These are phyloP conservation scores for Bretschneidera sinensis DNA, from an alignment of 345 rosid species.

Conservation along the genomic window DNA sequence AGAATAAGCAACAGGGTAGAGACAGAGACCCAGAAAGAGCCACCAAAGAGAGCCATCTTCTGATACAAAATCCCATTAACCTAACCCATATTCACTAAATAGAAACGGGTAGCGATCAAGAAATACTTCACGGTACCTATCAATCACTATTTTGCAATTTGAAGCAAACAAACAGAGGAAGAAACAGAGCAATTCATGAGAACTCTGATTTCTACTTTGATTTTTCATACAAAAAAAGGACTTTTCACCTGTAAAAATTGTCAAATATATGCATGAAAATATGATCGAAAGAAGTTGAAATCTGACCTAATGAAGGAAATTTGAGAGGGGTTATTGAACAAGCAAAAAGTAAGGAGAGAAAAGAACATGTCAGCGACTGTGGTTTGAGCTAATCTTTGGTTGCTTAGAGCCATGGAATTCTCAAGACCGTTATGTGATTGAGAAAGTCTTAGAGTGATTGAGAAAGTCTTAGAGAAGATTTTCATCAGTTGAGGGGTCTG, in stretches of 20 bases:
- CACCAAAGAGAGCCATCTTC: constrained; percentile 29
- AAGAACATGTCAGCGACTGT: constrained; percentile 63
- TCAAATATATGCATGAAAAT: constrained; percentile 16
- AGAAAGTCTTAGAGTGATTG: no score
- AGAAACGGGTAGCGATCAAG: constrained; percentile 19
- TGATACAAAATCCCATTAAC: constrained; percentile 18
- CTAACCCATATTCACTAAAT: constrained; percentile 32
- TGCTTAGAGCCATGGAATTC: constrained; percentile 59
- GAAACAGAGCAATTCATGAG: constrained; percentile 25
- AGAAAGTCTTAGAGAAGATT: no score
- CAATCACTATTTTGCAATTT: constrained; percentile 22
- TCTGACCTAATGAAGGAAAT: constrained; percentile 47
- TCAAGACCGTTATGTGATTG: constrained; percentile 43
- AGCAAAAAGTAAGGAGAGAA: constrained; percentile 29
- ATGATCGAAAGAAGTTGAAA: constrained; percentile 40
- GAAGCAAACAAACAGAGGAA: constrained; percentile 35
- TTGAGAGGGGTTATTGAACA: no score
- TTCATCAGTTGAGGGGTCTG: no score
- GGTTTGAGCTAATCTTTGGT: constrained; percentile 36
- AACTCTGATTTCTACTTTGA: constrained; percentile 43
- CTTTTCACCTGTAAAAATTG: constrained; percentile 46
- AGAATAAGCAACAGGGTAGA: constrained; percentile 37
- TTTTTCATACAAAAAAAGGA: constrained; percentile 37
- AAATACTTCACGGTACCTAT: constrained; percentile 21
- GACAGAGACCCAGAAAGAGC: constrained; percentile 41